Evolutionary conservation across 2,329 filamentous ascomycete genomes (phyloP).

Genomic region (Bisporella sp.): DNA sequence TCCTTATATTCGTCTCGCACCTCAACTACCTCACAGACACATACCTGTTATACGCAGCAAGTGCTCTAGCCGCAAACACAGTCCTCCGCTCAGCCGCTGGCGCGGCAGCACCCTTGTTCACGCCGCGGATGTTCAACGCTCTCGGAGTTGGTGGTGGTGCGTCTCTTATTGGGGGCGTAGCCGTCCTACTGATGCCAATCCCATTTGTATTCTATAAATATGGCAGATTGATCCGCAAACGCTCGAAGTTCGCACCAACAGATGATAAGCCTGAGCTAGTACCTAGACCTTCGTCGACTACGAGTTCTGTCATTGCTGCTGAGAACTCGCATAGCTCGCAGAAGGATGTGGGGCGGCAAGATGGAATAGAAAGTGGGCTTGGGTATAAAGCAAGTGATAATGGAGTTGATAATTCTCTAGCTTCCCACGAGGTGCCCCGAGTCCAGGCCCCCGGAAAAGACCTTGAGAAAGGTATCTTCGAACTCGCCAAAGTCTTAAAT

Average conservation of each 20-base stretch:
- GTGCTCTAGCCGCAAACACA: constrained; percentile 54
- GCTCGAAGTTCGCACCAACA: constrained; percentile 24
- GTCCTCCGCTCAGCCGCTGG: constrained; percentile 57
- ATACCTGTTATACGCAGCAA: constrained; percentile 35
- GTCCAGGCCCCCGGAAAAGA: too few relatives aligned
- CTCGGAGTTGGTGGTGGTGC: constrained; percentile 46
- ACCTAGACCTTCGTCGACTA: too few relatives aligned
- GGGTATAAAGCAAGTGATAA: too few relatives aligned
- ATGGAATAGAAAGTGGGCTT: too few relatives aligned
- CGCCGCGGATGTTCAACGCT: constrained; percentile 36
- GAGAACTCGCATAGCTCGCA: too few relatives aligned
- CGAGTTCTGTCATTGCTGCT: too few relatives aligned
- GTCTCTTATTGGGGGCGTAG: constrained; percentile 40
- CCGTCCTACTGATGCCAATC: constrained; percentile 29
- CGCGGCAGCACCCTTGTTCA: constrained; percentile 56
- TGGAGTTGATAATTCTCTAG: too few relatives aligned
- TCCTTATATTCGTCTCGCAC: constrained; percentile 46
- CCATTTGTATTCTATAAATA: constrained; percentile 26
- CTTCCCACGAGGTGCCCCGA: too few relatives aligned
- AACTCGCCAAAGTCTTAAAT: too few relatives aligned
- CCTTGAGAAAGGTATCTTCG: too few relatives aligned
- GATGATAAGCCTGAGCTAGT: background rate
- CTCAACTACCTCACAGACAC: constrained; percentile 45
- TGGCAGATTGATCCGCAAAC: constrained; percentile 20
- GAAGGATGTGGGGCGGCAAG: too few relatives aligned